Percentiles rank a stretch among this genome's conserved stretches.
These are phyloP conservation scores for Dictyostelium capitatum DNA, from an alignment of 78 protist species.

Conservation along the genomic window DNA sequence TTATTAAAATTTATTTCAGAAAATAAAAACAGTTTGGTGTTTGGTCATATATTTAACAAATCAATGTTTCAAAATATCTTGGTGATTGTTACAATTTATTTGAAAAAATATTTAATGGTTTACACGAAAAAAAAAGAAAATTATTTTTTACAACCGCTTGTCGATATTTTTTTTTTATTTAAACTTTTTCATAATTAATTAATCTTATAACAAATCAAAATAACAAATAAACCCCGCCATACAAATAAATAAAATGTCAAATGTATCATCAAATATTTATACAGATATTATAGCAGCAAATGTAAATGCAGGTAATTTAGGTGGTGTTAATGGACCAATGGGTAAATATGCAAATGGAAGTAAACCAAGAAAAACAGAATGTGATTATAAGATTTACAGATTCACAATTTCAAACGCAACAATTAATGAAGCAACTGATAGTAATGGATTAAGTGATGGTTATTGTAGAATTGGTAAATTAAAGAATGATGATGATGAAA, in stretches of 20 bases:
- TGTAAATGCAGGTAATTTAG: background rate
- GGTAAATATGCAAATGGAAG: background rate
- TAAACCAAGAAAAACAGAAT: background rate
- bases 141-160: no score
- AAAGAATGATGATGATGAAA: background rate
- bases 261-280: background rate
- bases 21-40: no score
- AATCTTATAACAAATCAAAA: no score
- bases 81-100: no score
- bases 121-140: no score
- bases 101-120: no score
- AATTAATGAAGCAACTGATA: background rate
- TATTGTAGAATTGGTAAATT: background rate
- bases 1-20: no score
- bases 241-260: background rate
- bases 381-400: background rate
- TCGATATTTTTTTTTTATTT: no score
- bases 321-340: background rate
- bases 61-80: no score
- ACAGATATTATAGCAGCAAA: background rate
- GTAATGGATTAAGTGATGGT: background rate
- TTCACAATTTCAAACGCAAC: background rate
- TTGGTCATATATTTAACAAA: no score
- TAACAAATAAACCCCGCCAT: no score
- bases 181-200: no score